A percentile compares a stretch with the other conserved stretches of the same genome.
Evolutionary conservation across 345 rosid genomes (phyloP).

Genomic region (Durio zibethinus): DNA sequence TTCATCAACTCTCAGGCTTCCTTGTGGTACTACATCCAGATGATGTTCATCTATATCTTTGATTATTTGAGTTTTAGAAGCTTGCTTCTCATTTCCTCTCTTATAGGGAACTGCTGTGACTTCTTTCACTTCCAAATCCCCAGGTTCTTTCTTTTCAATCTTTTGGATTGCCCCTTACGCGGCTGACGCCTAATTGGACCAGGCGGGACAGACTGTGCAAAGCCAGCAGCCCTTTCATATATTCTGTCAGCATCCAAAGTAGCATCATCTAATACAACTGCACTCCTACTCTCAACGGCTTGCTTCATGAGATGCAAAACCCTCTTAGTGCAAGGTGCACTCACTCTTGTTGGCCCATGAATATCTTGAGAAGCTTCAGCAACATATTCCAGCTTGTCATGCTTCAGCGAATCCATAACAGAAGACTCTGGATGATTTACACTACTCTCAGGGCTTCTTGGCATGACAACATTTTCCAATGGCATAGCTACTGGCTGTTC

Average conservation of each 20-base stretch:
- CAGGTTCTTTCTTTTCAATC: conserved; percentile 32
- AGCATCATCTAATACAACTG: not conserved
- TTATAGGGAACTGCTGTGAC: conserved; percentile 22
- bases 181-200: conserved; percentile 43
- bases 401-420: not conserved
- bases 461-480: conserved; percentile 4
- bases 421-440: conserved; percentile 13
- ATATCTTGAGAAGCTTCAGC: conserved; percentile 27
- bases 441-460: conserved; percentile 9
- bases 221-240: conserved; percentile 9
- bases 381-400: conserved; percentile 18
- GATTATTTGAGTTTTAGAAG: conserved; percentile 17
- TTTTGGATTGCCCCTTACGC: conserved; percentile 18
- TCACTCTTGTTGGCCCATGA: not conserved
- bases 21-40: conserved; percentile 40
- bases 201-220: conserved; percentile 20
- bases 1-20: conserved; percentile 75
- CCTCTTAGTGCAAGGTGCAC: not conserved
- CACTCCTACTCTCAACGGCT: conserved; percentile 65
- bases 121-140: conserved; percentile 27
- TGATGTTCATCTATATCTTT: conserved; percentile 27
- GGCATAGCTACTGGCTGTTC: conserved; percentile 15
- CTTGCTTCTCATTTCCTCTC: conserved; percentile 27
- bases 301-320: conserved; percentile 42
- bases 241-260: not conserved